Conservation (phyloP, 768 basidiomycete species). For the Mrakia hoshinonis region DNA sequence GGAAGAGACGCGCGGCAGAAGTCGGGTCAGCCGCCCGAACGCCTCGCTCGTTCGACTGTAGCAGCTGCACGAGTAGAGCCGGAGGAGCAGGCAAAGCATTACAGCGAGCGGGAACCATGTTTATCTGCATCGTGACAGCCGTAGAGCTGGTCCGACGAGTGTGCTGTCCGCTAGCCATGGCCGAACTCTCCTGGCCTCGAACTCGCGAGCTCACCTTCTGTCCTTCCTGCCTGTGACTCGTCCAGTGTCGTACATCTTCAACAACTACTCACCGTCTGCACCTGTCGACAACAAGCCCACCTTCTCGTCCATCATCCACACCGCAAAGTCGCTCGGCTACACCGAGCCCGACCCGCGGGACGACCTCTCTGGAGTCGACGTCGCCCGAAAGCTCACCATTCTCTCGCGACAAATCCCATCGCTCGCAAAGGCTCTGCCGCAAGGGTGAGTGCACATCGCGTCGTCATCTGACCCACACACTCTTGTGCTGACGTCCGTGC, state of each 20-base stretch:
- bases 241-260: constrained; percentile 89
- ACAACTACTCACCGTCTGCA: constrained; percentile 68
- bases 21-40: no score
- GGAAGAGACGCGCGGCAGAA: neutral
- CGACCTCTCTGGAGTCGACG: constrained; percentile 92
- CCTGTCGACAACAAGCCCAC: constrained; percentile 12
- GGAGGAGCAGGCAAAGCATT: no score
- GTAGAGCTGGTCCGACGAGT: no score
- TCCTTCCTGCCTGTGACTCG: neutral
- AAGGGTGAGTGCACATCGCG: constrained; percentile 8
- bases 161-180: no score
- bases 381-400: constrained; percentile 94
- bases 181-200: no score
- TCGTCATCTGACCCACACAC: no score
- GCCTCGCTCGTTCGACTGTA: no score
- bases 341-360: constrained; percentile 97
- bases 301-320: constrained; percentile 81
- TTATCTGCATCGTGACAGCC: no score
- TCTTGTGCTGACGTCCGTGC: neutral
- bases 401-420: constrained; percentile 59
- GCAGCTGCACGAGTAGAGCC: no score
- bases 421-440: constrained; percentile 2
- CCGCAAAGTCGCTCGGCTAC: constrained; percentile 86
- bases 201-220: neutral
- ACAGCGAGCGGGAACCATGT: no score